phyloP scores from a whole-genome alignment of 2,329 filamentous ascomycete genomes.

The Plenodomus tracheiphilus region DNA sequence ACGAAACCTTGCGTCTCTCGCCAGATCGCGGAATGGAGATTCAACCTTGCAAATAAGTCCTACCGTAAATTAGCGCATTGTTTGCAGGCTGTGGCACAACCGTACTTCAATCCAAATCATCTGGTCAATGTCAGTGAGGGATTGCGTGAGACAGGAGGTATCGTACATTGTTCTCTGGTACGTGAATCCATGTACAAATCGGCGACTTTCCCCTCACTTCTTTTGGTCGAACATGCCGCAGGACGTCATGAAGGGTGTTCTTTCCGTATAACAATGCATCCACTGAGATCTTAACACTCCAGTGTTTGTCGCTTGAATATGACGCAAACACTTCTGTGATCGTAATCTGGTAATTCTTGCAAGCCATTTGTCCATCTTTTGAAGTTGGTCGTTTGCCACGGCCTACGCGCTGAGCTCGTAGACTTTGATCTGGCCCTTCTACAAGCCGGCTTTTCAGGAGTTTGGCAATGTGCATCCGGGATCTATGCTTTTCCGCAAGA shows the following conservation, averaged over 20 bases:
- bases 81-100: too few relatives aligned
- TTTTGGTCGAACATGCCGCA: slow-evolving; percentile 5
- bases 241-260: slow-evolving; percentile 3
- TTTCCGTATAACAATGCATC: slow-evolving; percentile 6
- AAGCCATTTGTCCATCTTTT: slow-evolving; percentile 3
- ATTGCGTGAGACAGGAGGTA: not conserved
- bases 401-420: not conserved
- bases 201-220: not conserved
- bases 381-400: slow-evolving; percentile 1
- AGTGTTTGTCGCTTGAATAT: not conserved
- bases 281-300: slow-evolving; percentile 6
- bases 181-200: slow-evolving; percentile 9
- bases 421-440: slow-evolving; percentile 5
- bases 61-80: not conserved
- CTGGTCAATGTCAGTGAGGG: not conserved
- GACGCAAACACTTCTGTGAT: slow-evolving; percentile 8
- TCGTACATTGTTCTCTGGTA: slow-evolving; percentile 12
- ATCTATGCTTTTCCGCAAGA: slow-evolving; percentile 5
- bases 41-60: slow-evolving; percentile 10
- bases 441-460: slow-evolving; percentile 7
- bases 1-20: slow-evolving; percentile 1
- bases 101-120: not conserved
- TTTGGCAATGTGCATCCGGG: slow-evolving; percentile 3
- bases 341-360: slow-evolving; percentile 8
- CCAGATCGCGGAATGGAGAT: slow-evolving; percentile 5